phyloP scores from a whole-genome alignment of 257 asterid genomes.

The Dorcoceras hygrometricum region DNA sequence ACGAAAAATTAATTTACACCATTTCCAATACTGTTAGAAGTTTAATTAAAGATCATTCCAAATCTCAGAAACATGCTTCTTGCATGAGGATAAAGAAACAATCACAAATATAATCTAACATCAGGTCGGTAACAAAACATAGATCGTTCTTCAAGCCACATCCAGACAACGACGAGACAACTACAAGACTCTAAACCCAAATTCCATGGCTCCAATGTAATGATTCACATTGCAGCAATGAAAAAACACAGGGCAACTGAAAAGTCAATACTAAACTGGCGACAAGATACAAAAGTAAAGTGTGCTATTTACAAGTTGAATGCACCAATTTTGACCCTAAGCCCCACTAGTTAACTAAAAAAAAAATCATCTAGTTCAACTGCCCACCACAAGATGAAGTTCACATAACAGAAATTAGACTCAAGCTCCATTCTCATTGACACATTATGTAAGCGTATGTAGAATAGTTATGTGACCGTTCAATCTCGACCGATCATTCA shows the following conservation, averaged over 20 bases:
- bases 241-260: too few species aligned
- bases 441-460: background rate
- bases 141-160: background rate
- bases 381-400: background rate
- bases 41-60: background rate
- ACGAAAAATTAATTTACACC: background rate
- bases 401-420: background rate
- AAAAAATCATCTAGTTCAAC: background rate
- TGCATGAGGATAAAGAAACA: background rate
- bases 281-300: background rate
- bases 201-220: background rate
- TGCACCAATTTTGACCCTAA: background rate
- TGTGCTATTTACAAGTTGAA: background rate
- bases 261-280: background rate
- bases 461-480: background rate
- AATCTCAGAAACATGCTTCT: background rate
- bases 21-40: background rate
- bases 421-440: background rate
- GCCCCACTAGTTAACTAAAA: background rate
- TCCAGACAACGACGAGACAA: background rate
- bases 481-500: background rate
- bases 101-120: background rate
- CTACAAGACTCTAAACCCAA: background rate
- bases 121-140: constrained; percentile 1
- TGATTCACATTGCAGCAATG: background rate